phyloP scores from a whole-genome alignment of 2,329 filamentous ascomycete genomes.

The Ophiostoma sp. region DNA sequence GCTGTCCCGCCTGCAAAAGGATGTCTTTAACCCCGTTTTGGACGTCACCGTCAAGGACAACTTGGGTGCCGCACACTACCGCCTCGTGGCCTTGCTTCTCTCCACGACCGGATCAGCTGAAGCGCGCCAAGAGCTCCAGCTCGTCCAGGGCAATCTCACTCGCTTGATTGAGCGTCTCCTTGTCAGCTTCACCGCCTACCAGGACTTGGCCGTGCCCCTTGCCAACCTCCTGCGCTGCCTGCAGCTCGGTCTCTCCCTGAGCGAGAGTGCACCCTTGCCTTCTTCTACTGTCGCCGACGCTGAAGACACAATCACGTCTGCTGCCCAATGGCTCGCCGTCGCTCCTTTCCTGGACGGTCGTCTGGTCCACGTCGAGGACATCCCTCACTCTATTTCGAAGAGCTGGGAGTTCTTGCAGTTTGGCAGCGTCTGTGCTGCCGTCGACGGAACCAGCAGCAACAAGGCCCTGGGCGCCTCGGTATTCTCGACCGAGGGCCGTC shows the following conservation, averaged over 20 bases:
- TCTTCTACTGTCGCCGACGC: slow-evolving; percentile 33
- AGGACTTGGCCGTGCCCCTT: slow-evolving; percentile 78
- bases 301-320: slow-evolving; percentile 21
- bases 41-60: slow-evolving; percentile 59
- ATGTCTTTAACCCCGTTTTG: slow-evolving; percentile 80
- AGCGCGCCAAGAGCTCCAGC: slow-evolving; percentile 48
- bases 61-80: slow-evolving; percentile 42
- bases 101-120: slow-evolving; percentile 30
- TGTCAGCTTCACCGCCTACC: slow-evolving; percentile 72
- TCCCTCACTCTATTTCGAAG: slow-evolving; percentile 32
- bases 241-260: slow-evolving; percentile 70
- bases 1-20: slow-evolving; percentile 71
- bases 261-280: slow-evolving; percentile 43
- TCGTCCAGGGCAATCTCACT: slow-evolving; percentile 58
- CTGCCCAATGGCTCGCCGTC: slow-evolving; percentile 44
- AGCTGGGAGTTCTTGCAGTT: slow-evolving; percentile 54
- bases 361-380: slow-evolving; percentile 35
- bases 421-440: slow-evolving; percentile 45
- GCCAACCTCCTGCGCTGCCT: slow-evolving; percentile 78
- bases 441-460: slow-evolving; percentile 47
- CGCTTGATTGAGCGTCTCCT: slow-evolving; percentile 74
- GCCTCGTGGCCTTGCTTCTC: slow-evolving; percentile 35
- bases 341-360: slow-evolving; percentile 59
- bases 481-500: slow-evolving; percentile 47
- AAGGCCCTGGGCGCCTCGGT: slow-evolving; percentile 39